Evolutionary conservation across 2,329 filamentous ascomycete species (phyloP), one percentile per base, ranked within the genome.

Genomic region (Clarireedia homoeocarpa): DNA sequence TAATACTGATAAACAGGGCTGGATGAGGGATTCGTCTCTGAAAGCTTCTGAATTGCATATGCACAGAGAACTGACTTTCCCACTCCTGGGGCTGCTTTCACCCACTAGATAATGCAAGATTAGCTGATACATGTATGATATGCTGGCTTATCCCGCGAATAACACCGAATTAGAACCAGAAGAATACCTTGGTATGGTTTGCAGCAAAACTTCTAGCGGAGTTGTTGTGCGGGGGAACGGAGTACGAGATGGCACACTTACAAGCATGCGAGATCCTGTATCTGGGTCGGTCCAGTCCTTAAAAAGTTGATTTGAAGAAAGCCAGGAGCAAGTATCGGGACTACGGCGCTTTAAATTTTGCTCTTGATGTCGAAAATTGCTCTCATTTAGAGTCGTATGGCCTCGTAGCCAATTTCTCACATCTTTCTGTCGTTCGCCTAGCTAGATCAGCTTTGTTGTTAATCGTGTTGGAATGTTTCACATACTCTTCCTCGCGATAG

Each of bases 351-450:
- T 52, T 10, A 45, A 0, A 20, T 45, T 20, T 24, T 44, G 40
- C 4, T 52, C 50, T 30, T 52, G 50, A 10, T 24, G 39, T 14
- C 50, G 50, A 1, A 44, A 45, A 17, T 52, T 52, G 20, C 38
- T 30, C n/a, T 52, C 38, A 6, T 45, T 52, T 2, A 52, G 39
- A 14, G 38, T 30, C 42, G 50, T 26, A 23, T 27, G 40, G 15
- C 26, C 50, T 14, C 39, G 40, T 30, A 52, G 38, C 50, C 50
- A 52, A n/a, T 45, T 20, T 34, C 40, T 52, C 39, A 52, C 50
- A n/a, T 52, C 38, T 20, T 52, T 45, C n/a, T 52, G 38, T 23
- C 50, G 38, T 20, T 26, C 36, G 27, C n/a, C 50, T 52, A 26
- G 10, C n/a, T 4, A 9, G n/a, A 26, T 47, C 20, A 47, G 39